Evolutionary conservation across 2,329 filamentous ascomycete genomes (phyloP).

Genomic region (Xylaria sp.): DNA sequence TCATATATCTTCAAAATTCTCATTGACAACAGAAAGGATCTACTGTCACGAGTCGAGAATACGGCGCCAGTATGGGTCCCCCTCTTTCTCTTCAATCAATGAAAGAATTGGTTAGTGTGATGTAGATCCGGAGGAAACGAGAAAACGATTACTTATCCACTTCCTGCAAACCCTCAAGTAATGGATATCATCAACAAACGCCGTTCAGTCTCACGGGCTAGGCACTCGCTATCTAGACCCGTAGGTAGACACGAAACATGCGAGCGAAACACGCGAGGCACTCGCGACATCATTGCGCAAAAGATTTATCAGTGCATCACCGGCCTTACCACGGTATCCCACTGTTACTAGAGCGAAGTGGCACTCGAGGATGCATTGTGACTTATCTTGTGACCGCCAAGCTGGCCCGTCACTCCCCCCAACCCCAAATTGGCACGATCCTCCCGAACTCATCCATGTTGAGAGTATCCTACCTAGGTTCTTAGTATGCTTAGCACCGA

Average conservation of each 20-base stretch:
- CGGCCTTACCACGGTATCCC: slow-evolving; percentile 3
- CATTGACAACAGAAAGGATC: slow-evolving; percentile 11
- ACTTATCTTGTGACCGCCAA: slow-evolving; percentile 25
- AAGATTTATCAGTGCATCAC: neutral
- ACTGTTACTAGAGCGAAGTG: slow-evolving; percentile 10
- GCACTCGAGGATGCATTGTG: slow-evolving; percentile 24
- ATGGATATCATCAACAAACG: slow-evolving; percentile 24
- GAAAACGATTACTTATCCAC: slow-evolving; percentile 24
- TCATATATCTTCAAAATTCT: neutral
- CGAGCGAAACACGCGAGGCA: neutral
- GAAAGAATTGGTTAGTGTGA: neutral
- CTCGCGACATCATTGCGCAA: neutral
- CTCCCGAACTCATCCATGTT: slow-evolving; percentile 6
- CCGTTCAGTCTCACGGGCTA: no score
- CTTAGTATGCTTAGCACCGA: no score
- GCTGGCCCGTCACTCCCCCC: slow-evolving; percentile 8
- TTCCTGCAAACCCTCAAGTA: slow-evolving; percentile 31
- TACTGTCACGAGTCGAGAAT: slow-evolving; percentile 25
- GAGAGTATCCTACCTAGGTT: no score
- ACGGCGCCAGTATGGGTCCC: slow-evolving; percentile 21
- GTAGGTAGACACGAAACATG: neutral
- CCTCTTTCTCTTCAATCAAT: neutral
- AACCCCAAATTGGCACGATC: slow-evolving; percentile 13
- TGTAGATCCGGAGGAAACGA: neutral
- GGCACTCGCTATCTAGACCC: neutral